Evolutionary conservation across 305 asterid species (phyloP), one percentile per base, ranked within the genome.

Genomic region (Fraxinus albicans): DNA sequence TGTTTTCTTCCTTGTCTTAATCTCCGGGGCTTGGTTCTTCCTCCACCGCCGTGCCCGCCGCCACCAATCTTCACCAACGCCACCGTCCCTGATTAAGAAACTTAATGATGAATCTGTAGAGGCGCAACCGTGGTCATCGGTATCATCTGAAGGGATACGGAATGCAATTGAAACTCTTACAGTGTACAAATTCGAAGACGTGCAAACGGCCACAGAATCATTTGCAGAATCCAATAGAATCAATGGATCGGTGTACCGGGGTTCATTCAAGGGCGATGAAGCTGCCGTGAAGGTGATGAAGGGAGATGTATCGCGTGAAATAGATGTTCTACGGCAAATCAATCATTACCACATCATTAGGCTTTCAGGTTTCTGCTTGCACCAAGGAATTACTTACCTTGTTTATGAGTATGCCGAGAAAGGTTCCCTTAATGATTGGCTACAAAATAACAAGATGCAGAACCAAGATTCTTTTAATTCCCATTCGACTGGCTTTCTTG

Each of bases 261-360:
- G 84, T 0, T 83, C 79, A 35, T 91, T 92, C 84, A 88, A 89
- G 35, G 96, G 94, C 27, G 94, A 92, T 35, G 76, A 75, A 4
- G 94, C 91, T 3, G 94, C 85, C n/a, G 90, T 91, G 58, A 92
- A 92, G 86, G 89, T 90, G 15, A 85, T 89, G 85, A 90, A 91
- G 78, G 96, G 91, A 8, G 88, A 90, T 53, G 92, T 87, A 2
- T 83, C 90, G 0, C 73, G 83, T 10, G 94, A 92, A 80, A 89
- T 92, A n/a, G 84, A 82, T 10, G 90, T 85, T 1, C 88, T 91
- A 12, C 53, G 93, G 67, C 89, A 87, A 85, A 88, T 92, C 38
- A 92, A 87, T n/a, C 93, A 92, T 79, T 90, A 88, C 77, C 90
- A 84, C 81, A 88, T 92, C 6, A 35, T 90, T 31, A 81, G 92